Conservation (phyloP, 2,329 filamentous ascomycete species). For the Fusarium continuum region DNA sequence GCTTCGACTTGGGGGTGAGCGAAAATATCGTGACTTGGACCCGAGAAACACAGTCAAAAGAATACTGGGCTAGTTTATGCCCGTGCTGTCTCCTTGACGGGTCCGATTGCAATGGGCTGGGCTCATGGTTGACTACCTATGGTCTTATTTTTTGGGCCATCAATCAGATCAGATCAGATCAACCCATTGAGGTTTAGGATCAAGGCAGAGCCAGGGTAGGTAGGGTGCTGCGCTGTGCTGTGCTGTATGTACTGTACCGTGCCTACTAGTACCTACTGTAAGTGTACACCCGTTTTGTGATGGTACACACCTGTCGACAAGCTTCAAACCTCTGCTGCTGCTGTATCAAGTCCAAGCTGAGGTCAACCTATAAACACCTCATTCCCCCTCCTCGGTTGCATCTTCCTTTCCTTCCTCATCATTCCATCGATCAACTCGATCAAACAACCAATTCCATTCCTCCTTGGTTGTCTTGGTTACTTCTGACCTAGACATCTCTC, state of each 20-base stretch:
- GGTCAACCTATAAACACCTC: constrained; percentile 40
- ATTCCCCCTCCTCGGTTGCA: constrained; percentile 25
- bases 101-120: neutral
- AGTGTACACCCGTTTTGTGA: constrained; percentile 18
- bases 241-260: neutral
- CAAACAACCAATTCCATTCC: constrained; percentile 30
- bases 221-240: no score
- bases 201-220: constrained; percentile 1
- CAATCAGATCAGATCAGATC: constrained; percentile 35
- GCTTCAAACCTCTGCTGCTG: constrained; percentile 1
- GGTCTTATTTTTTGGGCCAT: constrained; percentile 36
- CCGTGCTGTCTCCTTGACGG: constrained; percentile 3
- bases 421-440: constrained; percentile 31
- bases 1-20: constrained; percentile 21
- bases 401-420: constrained; percentile 32
- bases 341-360: neutral
- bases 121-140: constrained; percentile 17
- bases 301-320: constrained; percentile 1
- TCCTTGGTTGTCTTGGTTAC: constrained; percentile 35
- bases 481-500: constrained; percentile 19
- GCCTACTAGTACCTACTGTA: no score
- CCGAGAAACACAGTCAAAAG: constrained; percentile 9
- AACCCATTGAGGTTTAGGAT: constrained; percentile 25
- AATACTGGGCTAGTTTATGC: constrained; percentile 6
- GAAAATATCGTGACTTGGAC: constrained; percentile 25